A percentile compares a stretch with the other conserved stretches of the same genome.
phyloP scores from a whole-genome alignment of 208 protist genomes.

The Naegleria gruberi region DNA sequence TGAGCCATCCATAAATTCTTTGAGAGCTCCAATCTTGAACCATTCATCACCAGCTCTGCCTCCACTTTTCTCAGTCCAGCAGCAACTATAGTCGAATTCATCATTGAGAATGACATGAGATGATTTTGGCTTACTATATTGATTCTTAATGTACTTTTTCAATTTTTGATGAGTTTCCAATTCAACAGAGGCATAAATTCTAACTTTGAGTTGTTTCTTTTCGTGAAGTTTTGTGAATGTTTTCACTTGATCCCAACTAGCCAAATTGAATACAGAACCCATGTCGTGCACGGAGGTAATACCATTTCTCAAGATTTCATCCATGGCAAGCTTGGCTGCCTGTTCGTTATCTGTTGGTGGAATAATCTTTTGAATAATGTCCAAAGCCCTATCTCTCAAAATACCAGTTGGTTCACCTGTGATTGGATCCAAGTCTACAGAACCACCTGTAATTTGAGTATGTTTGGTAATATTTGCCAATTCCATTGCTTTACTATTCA shows the following conservation, averaged over 20 bases:
- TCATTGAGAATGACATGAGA: background rate
- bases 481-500: slow-evolving; percentile 49
- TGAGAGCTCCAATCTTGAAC: slow-evolving; percentile 50
- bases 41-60: slow-evolving; percentile 25
- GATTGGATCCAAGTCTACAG: slow-evolving; percentile 37
- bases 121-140: slow-evolving; percentile 29
- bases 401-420: slow-evolving; percentile 51
- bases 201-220: slow-evolving; percentile 40
- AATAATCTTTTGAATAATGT: slow-evolving; percentile 33
- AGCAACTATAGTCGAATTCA: background rate
- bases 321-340: slow-evolving; percentile 29
- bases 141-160: slow-evolving; percentile 36
- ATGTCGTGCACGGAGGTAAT: slow-evolving; percentile 53
- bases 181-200: slow-evolving; percentile 44
- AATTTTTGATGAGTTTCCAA: slow-evolving; percentile 37
- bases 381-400: slow-evolving; percentile 53
- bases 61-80: slow-evolving; percentile 8
- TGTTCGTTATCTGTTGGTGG: slow-evolving; percentile 26
- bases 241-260: slow-evolving; percentile 9
- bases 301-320: slow-evolving; percentile 41
- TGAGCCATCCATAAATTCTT: slow-evolving; percentile 56
- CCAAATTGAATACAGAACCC: slow-evolving; percentile 41
- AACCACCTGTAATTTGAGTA: slow-evolving; percentile 34
- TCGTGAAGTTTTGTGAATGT: slow-evolving; percentile 41
- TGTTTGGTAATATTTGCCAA: slow-evolving; percentile 46